Base-by-base conservation (phyloP, 208 protist species). In the Trypanosoma boissoni region DNA sequence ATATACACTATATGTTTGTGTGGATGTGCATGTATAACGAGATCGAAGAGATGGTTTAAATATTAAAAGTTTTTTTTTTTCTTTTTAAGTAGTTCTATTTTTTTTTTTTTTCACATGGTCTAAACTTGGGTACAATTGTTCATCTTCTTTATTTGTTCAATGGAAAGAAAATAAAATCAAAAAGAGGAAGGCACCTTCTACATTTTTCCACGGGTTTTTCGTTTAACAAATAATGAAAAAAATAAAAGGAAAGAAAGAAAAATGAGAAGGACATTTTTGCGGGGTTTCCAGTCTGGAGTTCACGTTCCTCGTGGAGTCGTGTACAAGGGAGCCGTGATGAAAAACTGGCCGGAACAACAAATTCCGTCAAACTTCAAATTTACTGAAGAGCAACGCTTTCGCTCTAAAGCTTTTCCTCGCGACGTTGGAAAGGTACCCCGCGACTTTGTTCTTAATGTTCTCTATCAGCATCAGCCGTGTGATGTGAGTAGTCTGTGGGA, bases 401-500 rank as follows among this genome's bases (percentile, higher is more conserved):
- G 76, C 48, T 29, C 65, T 26, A 86, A 86, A 62, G 49, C 86
- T 24, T 72, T 96, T 54, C 90, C 90, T 28, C 81, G 90, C 21
- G 90, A 94, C 44, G 87, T 83, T 3, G 84, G 86, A 8, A 88
- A 78, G 55, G 91, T 94, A 10, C 82, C 90, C 5, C 78, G 82
- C 39, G 76, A 94, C 58, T 96, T 96, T 69, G 57, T 96, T 9
- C 78, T 96, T 14, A 85, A 82, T 26, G 86, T 96, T 44, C 78
- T 96, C 32, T 96, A 94, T 69, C 85, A 78, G 28, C 70, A 92
- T 61, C 90, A 96, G 65, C 90, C 90, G 9, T 96, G 90, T 53
- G 83, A 92, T 65, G 78, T 96, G 9, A 64, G 68, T n/a, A 53
- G 73, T 3, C 76, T 96, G 18, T 96, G 90, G 90, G 72, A 85